Evolutionary conservation across 2,329 filamentous ascomycete genomes (phyloP).

Genomic region (Alternaria rosae): DNA sequence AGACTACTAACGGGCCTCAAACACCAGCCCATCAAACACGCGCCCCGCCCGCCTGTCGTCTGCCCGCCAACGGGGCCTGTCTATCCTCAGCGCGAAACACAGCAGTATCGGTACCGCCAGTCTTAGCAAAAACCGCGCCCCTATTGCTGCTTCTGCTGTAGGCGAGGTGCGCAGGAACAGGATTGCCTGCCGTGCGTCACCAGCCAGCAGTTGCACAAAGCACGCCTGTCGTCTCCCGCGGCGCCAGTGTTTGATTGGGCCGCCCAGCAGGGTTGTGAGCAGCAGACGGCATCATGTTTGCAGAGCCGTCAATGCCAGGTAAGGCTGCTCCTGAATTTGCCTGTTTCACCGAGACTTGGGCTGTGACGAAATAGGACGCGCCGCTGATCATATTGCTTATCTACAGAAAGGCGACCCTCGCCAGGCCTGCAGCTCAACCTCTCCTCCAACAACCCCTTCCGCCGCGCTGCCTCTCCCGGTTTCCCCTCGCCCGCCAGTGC

Average conservation of each 20-base stretch:
- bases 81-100: slow-evolving; percentile 34
- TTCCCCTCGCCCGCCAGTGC: slow-evolving; percentile 53
- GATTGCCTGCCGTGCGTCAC: slow-evolving; percentile 32
- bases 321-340: slow-evolving; percentile 39
- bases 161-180: slow-evolving; percentile 22
- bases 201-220: slow-evolving; percentile 24
- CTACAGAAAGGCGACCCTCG: slow-evolving; percentile 57
- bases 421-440: slow-evolving; percentile 70
- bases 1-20: slow-evolving; percentile 21
- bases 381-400: slow-evolving; percentile 41
- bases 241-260: slow-evolving; percentile 45
- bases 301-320: slow-evolving; percentile 54
- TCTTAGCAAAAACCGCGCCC: slow-evolving; percentile 32
- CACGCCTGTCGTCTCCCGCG: slow-evolving; percentile 29
- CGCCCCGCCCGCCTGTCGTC: slow-evolving; percentile 27
- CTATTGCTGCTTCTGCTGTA: slow-evolving; percentile 20
- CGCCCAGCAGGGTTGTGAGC: slow-evolving; percentile 37
- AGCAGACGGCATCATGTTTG: slow-evolving; percentile 51
- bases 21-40: slow-evolving; percentile 14
- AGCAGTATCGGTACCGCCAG: slow-evolving; percentile 41
- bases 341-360: slow-evolving; percentile 42
- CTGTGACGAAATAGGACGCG: slow-evolving; percentile 40
- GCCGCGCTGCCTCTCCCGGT: slow-evolving; percentile 70
- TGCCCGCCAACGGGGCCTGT: slow-evolving; percentile 19
- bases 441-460: slow-evolving; percentile 78